Conservation (phyloP, 2,329 filamentous ascomycete genomes). For the Parastagonospora nodorum region DNA sequence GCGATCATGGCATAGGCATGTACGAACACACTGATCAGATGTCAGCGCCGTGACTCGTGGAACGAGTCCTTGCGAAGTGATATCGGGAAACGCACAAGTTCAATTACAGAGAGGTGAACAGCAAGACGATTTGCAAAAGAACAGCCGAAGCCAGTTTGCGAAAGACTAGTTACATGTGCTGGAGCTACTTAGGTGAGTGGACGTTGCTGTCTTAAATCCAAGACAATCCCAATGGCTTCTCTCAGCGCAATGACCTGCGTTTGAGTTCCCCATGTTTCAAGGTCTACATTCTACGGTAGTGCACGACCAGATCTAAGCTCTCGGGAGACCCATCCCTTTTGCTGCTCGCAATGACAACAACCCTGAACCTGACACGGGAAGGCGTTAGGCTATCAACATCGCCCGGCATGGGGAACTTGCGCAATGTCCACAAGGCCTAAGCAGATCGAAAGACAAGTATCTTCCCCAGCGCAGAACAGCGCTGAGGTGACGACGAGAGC, state of each 20-base stretch:
- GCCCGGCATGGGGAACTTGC: conserved; percentile 2
- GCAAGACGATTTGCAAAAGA: conserved; percentile 20
- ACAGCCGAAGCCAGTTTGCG: conserved; percentile 24
- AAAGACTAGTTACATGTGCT: conserved; percentile 8
- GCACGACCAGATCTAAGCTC: conserved; percentile 17
- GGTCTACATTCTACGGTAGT: conserved; percentile 16
- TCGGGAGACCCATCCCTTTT: conserved; percentile 12
- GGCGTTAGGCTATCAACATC: conserved; percentile 5
- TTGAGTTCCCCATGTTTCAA: conserved; percentile 15
- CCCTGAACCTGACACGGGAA: conserved; percentile 23
- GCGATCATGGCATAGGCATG: conserved; percentile 28
- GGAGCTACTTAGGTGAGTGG: conserved; percentile 2
- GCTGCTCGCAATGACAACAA: conserved; percentile 11
- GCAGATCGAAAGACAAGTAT: conserved; percentile 15
- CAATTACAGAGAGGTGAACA: conserved; percentile 9
- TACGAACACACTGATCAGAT: conserved; percentile 39
- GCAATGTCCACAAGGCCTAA: conserved; percentile 2
- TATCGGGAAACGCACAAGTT: conserved; percentile 16
- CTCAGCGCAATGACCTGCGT: conserved; percentile 13
- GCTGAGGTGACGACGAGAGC: conserved; percentile 17
- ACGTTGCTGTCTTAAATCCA: conserved; percentile 16
- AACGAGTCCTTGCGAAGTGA: conserved; percentile 14
- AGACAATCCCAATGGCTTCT: conserved; percentile 13
- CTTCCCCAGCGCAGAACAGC: conserved; percentile 13
- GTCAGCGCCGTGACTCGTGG: conserved; percentile 27